Percentiles rank a stretch among this genome's conserved stretches.
Conservation (phyloP, 2,329 filamentous ascomycete species). For the Harringtonia lauricola region DNA sequence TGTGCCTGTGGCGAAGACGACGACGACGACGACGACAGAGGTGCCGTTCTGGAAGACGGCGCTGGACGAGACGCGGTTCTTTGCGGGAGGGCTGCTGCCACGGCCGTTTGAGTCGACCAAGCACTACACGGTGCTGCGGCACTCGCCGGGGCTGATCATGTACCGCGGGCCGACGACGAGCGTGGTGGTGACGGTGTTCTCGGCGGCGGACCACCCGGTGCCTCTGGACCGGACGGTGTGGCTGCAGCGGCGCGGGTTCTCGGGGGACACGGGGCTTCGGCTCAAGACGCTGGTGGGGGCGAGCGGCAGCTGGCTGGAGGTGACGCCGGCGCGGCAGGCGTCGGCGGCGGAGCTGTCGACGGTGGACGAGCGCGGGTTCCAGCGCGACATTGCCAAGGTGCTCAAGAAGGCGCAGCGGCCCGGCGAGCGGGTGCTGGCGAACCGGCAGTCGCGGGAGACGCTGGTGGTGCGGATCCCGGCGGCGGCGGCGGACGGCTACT, state of each 20-base stretch:
- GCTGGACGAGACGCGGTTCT: constrained; percentile 49
- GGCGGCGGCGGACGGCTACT: constrained; percentile 54
- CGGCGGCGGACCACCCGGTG: constrained; percentile 37
- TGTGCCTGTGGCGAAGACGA: no score
- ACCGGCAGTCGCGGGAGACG: constrained; percentile 46
- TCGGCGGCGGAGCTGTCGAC: constrained; percentile 36
- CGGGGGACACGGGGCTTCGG: constrained; percentile 57
- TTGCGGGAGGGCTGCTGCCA: constrained; percentile 52
- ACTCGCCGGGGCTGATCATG: constrained; percentile 52
- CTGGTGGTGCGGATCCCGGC: constrained; percentile 54
- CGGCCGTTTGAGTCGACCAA: constrained; percentile 54
- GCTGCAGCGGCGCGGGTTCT: constrained; percentile 58
- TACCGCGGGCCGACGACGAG: constrained; percentile 56
- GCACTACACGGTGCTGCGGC: constrained; percentile 55
- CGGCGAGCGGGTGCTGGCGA: constrained; percentile 30
- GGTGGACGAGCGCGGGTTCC: constrained; percentile 53
- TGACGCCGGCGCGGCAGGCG: constrained; percentile 46
- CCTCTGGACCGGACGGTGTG: constrained; percentile 49
- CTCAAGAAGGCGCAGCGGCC: constrained; percentile 40
- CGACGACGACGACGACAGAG: background rate
- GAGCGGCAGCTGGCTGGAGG: constrained; percentile 52
- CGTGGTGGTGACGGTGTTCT: constrained; percentile 53
- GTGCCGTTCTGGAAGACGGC: constrained; percentile 33
- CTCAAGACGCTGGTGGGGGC: constrained; percentile 51
- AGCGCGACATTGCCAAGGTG: constrained; percentile 57